Percentiles rank a stretch among this genome's conserved stretches.
phyloP scores from a whole-genome alignment of 805 yeast species.

The Kazachstania viticola region DNA sequence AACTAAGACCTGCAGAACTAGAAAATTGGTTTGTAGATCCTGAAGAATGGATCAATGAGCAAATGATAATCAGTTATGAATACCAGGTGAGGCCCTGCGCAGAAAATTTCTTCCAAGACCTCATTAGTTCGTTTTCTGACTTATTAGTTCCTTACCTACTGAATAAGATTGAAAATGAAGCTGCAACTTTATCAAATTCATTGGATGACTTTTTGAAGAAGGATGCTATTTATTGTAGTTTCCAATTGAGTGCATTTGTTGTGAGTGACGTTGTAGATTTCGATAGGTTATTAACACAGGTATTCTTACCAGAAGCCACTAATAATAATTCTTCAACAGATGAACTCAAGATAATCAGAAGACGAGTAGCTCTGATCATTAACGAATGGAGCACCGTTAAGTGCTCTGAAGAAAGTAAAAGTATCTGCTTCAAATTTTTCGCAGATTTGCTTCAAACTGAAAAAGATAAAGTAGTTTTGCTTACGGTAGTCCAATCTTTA shows the following conservation, averaged over 20 bases:
- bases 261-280: constrained; percentile 58
- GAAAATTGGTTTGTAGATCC: constrained; percentile 81
- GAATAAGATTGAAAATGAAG: constrained; percentile 40
- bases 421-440: constrained; percentile 48
- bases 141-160: constrained; percentile 44
- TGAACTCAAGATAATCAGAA: constrained; percentile 50
- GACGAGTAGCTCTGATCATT: constrained; percentile 68
- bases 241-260: constrained; percentile 63
- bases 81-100: constrained; percentile 79
- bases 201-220: constrained; percentile 46
- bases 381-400: constrained; percentile 71
- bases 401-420: constrained; percentile 47
- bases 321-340: constrained; percentile 30
- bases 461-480: constrained; percentile 69
- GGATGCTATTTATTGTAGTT: constrained; percentile 74
- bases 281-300: constrained; percentile 45
- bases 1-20: constrained; percentile 61
- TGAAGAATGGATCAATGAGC: constrained; percentile 87
- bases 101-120: constrained; percentile 69
- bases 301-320: constrained; percentile 53
- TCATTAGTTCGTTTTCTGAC: constrained; percentile 52
- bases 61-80: constrained; percentile 66
- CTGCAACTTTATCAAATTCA: constrained; percentile 22
- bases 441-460: constrained; percentile 36
- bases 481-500: constrained; percentile 64